Evolutionary conservation across 2,329 filamentous ascomycete species (phyloP), one percentile per base, ranked within the genome.

Genomic region (Penicillium verrucosum): DNA sequence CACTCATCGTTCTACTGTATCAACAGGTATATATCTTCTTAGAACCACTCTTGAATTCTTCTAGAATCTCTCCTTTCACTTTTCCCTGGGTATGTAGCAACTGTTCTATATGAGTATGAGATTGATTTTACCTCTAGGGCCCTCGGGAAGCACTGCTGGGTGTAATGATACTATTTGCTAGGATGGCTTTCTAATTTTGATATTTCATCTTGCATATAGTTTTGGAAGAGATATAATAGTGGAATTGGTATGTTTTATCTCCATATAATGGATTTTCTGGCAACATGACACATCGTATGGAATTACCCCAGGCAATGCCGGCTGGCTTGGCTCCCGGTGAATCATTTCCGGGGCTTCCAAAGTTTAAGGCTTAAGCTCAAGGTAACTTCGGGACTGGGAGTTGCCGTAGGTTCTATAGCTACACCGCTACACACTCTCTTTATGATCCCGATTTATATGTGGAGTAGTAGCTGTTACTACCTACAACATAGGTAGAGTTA

Each of bases 291-390:
- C 2, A n/a, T n/a, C 8, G 23, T 48, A 1, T 38, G 32, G 21
- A 38, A 2, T n/a, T 37, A 25, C 30, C 40, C 9, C n/a, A 46
- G 30, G 30, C 30, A 16, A 21, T 12, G 12, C 23, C 12, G 12
- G 27, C 16, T 29, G n/a, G n/a, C 41, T 47, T 52, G 32, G 50
- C 50, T 51, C 32, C 50, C 40, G 41, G 50, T 46, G n/a, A 52
- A 52, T 36, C 27, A 11, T 32, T 32, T 21, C 16, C 34, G 5
- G 32, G 23, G 44, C 16, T 30, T 9, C 10, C 3, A 29, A 23
- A 4, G 11, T 8, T n/a, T 3, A 29, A n/a, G n/a, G n/a, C 34
- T 27, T 6, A 40, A 27, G 47, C n/a, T 5, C 36, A 41, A 41
- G 18, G 14, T 29, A 18, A 27, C 3, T 18, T 3, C 10, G 18